Conservation (phyloP, 2,329 filamentous ascomycete species). For the Cercospora sp. region DNA sequence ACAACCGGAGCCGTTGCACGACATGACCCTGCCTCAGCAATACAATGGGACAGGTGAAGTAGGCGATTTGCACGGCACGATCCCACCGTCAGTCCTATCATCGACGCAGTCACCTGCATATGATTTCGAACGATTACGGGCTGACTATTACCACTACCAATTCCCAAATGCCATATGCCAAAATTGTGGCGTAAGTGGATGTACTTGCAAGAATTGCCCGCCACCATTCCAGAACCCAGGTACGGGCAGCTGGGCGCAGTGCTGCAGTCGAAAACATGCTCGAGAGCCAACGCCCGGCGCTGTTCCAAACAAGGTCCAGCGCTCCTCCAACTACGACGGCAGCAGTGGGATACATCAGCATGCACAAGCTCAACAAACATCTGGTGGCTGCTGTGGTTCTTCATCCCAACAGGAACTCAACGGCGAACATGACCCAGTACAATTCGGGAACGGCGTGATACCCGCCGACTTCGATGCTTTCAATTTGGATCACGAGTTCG, state of each 20-base stretch:
- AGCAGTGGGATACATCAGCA: conserved; percentile 12
- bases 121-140: conserved; percentile 32
- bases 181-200: conserved; percentile 38
- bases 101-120: conserved; percentile 23
- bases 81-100: conserved; percentile 13
- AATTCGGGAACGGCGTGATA: not conserved
- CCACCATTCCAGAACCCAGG: conserved; percentile 36
- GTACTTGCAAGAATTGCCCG: conserved; percentile 38
- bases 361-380: not conserved
- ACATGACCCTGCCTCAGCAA: conserved; percentile 5
- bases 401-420: not conserved
- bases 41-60: conserved; percentile 2
- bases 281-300: conserved; percentile 29
- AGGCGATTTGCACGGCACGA: not conserved
- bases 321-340: conserved; percentile 19
- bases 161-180: conserved; percentile 39
- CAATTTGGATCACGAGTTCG: conserved; percentile 15
- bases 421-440: not conserved
- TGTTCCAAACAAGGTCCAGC: conserved; percentile 19
- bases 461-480: conserved; percentile 15
- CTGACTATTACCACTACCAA: conserved; percentile 35
- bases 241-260: conserved; percentile 38
- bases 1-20: conserved; percentile 15
- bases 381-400: conserved; percentile 4
- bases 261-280: conserved; percentile 38